phyloP scores from a whole-genome alignment of 2,329 filamentous ascomycete species.

The Ceratocystis harringtonii region DNA sequence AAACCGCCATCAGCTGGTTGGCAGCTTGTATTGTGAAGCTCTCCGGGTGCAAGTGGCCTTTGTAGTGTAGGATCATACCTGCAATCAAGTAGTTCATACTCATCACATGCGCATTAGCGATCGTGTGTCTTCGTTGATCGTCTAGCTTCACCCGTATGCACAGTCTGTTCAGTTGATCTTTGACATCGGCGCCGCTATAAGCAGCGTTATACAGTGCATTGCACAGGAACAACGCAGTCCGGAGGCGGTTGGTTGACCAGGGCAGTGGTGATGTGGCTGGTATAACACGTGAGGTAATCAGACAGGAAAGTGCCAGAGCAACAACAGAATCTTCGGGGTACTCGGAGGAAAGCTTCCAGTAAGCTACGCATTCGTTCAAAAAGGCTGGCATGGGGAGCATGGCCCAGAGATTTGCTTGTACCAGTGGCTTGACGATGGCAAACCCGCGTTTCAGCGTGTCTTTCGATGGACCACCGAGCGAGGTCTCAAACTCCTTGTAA shows the following conservation, averaged over 20 bases:
- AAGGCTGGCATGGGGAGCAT: conserved; percentile 14
- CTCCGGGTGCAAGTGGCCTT: conserved; percentile 28
- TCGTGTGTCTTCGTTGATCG: conserved; percentile 15
- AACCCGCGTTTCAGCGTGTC: conserved; percentile 26
- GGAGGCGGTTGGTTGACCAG: conserved; percentile 36
- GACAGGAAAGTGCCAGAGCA: conserved; percentile 33
- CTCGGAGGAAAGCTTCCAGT: conserved; percentile 12
- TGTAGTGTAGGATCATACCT: conserved; percentile 20
- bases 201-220: conserved; percentile 38
- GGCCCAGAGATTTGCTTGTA: conserved; percentile 18
- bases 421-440: conserved; percentile 27
- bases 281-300: conserved; percentile 34
- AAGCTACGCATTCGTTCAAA: conserved; percentile 17
- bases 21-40: conserved; percentile 23
- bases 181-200: conserved; percentile 23
- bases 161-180: not conserved
- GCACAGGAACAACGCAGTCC: conserved; percentile 36
- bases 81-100: conserved; percentile 29
- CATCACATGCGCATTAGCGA: conserved; percentile 21
- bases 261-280: conserved; percentile 36
- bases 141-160: conserved; percentile 19
- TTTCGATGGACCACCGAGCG: not conserved
- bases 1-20: conserved; percentile 33
- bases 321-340: conserved; percentile 19
- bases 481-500: conserved; percentile 1